These are phyloP conservation scores for Combretum micranthum DNA, from an alignment of 345 rosid species.

Conservation along the genomic window DNA sequence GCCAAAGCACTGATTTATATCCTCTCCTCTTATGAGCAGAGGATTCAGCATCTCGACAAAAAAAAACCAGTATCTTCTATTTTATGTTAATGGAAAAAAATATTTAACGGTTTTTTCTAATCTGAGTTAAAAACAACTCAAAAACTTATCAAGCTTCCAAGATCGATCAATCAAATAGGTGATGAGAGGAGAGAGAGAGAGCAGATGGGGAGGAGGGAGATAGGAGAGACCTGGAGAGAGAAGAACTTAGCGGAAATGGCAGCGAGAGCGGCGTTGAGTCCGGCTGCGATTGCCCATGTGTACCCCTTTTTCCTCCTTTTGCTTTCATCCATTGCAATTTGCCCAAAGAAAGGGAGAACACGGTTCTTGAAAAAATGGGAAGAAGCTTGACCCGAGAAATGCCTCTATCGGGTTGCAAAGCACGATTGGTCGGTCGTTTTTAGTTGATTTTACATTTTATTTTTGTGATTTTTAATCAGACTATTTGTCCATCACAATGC, in stretches of 20 bases:
- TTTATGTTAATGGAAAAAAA: too few species aligned
- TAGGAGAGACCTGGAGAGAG: constrained; percentile 30
- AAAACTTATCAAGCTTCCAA: background rate
- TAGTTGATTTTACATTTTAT: too few species aligned
- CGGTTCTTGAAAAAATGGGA: too few species aligned
- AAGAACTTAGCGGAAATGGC: constrained; percentile 78
- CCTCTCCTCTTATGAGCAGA: constrained; percentile 96
- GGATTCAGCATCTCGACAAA: constrained; percentile 77
- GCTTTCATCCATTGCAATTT: constrained; percentile 15
- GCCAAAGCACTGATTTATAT: constrained; percentile 95
- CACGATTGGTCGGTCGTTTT: too few species aligned
- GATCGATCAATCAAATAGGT: constrained; percentile 1
- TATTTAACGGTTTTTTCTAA: too few species aligned
- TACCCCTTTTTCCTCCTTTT: constrained; percentile 42
- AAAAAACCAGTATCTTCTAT: constrained; percentile 84
- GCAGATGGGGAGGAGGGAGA: background rate
- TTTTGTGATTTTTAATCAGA: too few species aligned
- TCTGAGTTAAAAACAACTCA: too few species aligned
- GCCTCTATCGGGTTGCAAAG: too few species aligned
- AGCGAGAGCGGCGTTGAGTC: constrained; percentile 68
- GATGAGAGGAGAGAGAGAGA: background rate
- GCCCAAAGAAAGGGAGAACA: too few species aligned
- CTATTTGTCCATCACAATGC: too few species aligned
- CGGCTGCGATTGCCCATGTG: constrained; percentile 63
- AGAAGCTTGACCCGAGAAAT: too few species aligned